These are phyloP conservation scores for Pseudogymnoascus sp. DNA, from an alignment of 2,329 filamentous ascomycete species.

Conservation along the genomic window DNA sequence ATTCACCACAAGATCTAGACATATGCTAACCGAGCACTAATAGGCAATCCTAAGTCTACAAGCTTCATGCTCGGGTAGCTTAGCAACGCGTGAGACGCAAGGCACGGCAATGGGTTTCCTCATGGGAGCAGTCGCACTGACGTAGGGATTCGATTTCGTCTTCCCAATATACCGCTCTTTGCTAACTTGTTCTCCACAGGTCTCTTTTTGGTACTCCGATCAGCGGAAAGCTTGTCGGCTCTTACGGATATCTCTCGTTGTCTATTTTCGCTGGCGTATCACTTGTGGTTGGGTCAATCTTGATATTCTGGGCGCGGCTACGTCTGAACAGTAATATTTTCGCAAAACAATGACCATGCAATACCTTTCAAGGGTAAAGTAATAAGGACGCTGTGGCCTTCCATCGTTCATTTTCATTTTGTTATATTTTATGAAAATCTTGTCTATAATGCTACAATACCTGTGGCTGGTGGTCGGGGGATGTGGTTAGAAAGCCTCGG, in stretches of 20 bases:
- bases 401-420: background rate
- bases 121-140: slow-evolving; percentile 18
- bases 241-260: slow-evolving; percentile 17
- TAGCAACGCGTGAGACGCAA: slow-evolving; percentile 17
- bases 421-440: background rate
- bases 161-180: background rate
- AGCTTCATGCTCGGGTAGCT: slow-evolving; percentile 17
- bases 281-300: slow-evolving; percentile 17
- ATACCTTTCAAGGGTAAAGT: background rate
- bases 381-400: background rate
- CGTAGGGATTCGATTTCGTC: slow-evolving; percentile 12
- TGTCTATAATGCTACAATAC: background rate
- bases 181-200: slow-evolving; percentile 6
- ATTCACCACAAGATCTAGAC: background rate
- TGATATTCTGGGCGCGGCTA: slow-evolving; percentile 15
- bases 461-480: background rate
- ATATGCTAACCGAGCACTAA: background rate
- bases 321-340: slow-evolving; percentile 13
- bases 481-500: background rate
- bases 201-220: slow-evolving; percentile 20
- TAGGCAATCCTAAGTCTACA: slow-evolving; percentile 20
- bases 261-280: slow-evolving; percentile 19
- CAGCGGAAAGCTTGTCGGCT: slow-evolving; percentile 17
- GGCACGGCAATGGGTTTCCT: slow-evolving; percentile 18
- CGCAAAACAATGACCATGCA: slow-evolving; percentile 10